These are phyloP conservation scores for Quercus cerris DNA, from an alignment of 306 rosid genomes.

Conservation along the genomic window DNA sequence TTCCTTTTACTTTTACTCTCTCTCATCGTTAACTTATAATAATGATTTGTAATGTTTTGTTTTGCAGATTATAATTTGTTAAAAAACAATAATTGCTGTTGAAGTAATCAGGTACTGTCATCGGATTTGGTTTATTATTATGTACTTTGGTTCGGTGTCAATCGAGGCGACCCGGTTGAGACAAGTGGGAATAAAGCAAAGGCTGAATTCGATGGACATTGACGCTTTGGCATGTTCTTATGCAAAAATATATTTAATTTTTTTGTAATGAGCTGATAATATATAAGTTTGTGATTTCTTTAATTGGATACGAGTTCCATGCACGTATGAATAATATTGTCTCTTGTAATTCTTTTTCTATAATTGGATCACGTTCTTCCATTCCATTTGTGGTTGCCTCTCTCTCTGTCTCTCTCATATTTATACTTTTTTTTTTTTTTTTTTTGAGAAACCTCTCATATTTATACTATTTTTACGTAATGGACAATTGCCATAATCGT, in stretches of 20 bases:
- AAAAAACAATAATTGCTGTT: conserved; percentile 11
- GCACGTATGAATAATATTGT: too few relatives aligned
- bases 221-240: not conserved
- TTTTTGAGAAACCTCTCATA: too few relatives aligned
- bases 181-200: not conserved
- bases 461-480: too few relatives aligned
- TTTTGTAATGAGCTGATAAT: not conserved
- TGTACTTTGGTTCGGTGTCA: not conserved
- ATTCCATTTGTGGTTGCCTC: too few relatives aligned
- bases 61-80: conserved; percentile 8
- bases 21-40: not conserved
- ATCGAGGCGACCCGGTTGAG: not conserved
- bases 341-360: too few relatives aligned
- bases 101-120: not conserved
- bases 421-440: too few relatives aligned
- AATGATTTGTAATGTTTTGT: not conserved
- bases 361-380: too few relatives aligned
- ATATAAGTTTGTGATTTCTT: not conserved
- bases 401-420: too few relatives aligned
- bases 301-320: too few relatives aligned
- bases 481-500: too few relatives aligned
- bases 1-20: too few relatives aligned
- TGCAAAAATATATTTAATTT: not conserved
- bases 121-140: not conserved
- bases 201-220: not conserved